Percentiles rank a stretch among this genome's conserved stretches.
Evolutionary conservation across 352 stramenopile species (phyloP).

Genomic region (Phytophthora multivora): DNA sequence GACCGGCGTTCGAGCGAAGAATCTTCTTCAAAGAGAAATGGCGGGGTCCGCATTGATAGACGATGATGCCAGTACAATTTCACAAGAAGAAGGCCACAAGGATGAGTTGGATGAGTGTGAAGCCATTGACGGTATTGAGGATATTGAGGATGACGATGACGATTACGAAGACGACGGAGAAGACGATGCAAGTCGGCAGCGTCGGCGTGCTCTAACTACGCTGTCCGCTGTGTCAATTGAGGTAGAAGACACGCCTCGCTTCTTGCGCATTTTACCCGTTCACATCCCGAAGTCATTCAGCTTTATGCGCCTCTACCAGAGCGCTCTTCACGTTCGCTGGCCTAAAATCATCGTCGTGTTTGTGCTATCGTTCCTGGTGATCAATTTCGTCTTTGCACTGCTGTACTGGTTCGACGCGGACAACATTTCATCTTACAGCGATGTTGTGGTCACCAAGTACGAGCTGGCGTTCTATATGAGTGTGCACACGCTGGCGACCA

Average conservation of each 20-base stretch:
- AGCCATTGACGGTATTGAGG: slow-evolving; percentile 8
- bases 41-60: slow-evolving; percentile 36
- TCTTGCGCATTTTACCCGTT: slow-evolving; percentile 70
- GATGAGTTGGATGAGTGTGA: slow-evolving; percentile 17
- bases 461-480: slow-evolving; percentile 83
- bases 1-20: slow-evolving; percentile 40
- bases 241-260: slow-evolving; percentile 80
- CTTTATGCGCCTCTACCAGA: slow-evolving; percentile 84
- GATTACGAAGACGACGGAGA: slow-evolving; percentile 2
- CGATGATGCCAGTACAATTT: slow-evolving; percentile 42
- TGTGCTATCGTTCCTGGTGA: slow-evolving; percentile 63
- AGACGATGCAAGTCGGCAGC: neutral
- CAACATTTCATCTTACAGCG: slow-evolving; percentile 47
- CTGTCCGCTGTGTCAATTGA: slow-evolving; percentile 68
- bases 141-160: slow-evolving; percentile 19
- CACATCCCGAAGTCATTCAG: slow-evolving; percentile 83
- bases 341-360: slow-evolving; percentile 77
- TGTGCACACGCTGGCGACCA: slow-evolving; percentile 81
- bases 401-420: slow-evolving; percentile 60
- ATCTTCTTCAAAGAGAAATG: slow-evolving; percentile 52
- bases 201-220: slow-evolving; percentile 19
- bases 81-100: slow-evolving; percentile 32
- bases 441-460: slow-evolving; percentile 57
- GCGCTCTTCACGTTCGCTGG: slow-evolving; percentile 73
- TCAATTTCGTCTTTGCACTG: slow-evolving; percentile 68